Evolutionary conservation across 2,329 filamentous ascomycete genomes (phyloP), one percentile per base, ranked within the genome.

Genomic region (Phyllosticta citrichinensis): DNA sequence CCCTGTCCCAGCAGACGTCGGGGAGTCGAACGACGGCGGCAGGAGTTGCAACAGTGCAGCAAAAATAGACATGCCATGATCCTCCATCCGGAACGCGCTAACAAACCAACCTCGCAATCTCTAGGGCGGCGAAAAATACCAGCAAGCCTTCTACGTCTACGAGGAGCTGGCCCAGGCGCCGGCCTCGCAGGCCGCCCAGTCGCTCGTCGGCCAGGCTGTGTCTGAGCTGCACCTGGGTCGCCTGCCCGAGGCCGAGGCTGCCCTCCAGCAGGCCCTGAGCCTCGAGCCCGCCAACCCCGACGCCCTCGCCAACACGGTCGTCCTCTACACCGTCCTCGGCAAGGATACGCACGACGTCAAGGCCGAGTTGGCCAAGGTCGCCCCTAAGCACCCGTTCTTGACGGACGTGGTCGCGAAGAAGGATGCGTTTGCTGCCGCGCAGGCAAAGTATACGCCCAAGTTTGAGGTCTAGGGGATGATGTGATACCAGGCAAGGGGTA

Each of bases 111-210:
- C 40, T n/a, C 40, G 6, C 9, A 5, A 22, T 6, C 14, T 10
- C n/a, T 63, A 96, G 88, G 93, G 93, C 70, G 92, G 92, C 66
- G 91, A 96, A 68, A 94, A 91, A 74, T 97, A 97, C 76, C 94
- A 97, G 71, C 89, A 94, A 71, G 87, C 93, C 19, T 97, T 96
- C 76, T 97, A 99, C 80, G 93, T 97, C 63, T 97, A 91, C 70
- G 93, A 97, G 76, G 94, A 99, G 75, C 84, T 97, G 56, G 93
- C 94, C 4, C 90, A 96, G 71, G 87, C 89, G 27, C 87, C 91
- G 2, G 86, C 89, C 33, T 91, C 89, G 19, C 86, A 90, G 56
- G 89, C 89, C 17, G 81, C 87, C 58, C 81, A 86, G 66, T 88
- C 85, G 19, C 83, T 97, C 60, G 85, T 96, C 63, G 87, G 90